A percentile compares a stretch with the other conserved stretches of the same genome.
These are phyloP conservation scores for Apiospora arundinis DNA, from an alignment of 2,329 filamentous ascomycete genomes.

Conservation along the genomic window DNA sequence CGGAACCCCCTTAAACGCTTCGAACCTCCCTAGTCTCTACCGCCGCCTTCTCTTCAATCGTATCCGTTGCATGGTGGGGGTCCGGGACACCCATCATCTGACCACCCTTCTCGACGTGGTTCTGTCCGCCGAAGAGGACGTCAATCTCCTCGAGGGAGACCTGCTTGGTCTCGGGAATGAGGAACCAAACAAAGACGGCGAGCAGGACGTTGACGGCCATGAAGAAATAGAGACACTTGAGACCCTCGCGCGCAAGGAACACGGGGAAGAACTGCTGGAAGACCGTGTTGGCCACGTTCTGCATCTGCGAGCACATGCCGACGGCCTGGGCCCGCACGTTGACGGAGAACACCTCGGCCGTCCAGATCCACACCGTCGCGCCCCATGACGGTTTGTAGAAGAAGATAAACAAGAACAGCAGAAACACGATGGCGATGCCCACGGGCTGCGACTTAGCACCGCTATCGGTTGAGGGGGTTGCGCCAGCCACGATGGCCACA, in stretches of 20 bases:
- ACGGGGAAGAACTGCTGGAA: conserved; percentile 75
- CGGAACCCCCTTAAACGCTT: neutral
- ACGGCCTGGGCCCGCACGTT: conserved; percentile 75
- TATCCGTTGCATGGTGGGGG: neutral
- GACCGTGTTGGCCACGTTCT: conserved; percentile 70
- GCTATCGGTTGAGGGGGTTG: conserved; percentile 58
- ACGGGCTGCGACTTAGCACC: conserved; percentile 64
- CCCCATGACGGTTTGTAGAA: conserved; percentile 76
- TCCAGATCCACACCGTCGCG: conserved; percentile 75
- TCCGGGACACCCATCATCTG: conserved; percentile 45
- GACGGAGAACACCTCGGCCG: conserved; percentile 72
- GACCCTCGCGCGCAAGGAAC: conserved; percentile 63
- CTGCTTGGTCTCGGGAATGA: conserved; percentile 41
- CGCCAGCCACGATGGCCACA: conserved; percentile 53
- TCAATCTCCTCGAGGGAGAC: conserved; percentile 39
- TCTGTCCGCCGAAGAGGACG: conserved; percentile 41
- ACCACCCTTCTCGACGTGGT: conserved; percentile 61
- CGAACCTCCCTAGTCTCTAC: neutral
- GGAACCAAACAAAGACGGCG: conserved; percentile 42
- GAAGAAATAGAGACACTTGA: conserved; percentile 51
- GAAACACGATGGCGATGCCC: conserved; percentile 71
- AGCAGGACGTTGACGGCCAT: conserved; percentile 52
- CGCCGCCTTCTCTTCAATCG: neutral
- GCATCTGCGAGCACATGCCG: conserved; percentile 67
- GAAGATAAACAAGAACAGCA: conserved; percentile 70